Base-by-base conservation (phyloP, 129 eudicot genomes). In the Dittrichia graveolens region DNA sequence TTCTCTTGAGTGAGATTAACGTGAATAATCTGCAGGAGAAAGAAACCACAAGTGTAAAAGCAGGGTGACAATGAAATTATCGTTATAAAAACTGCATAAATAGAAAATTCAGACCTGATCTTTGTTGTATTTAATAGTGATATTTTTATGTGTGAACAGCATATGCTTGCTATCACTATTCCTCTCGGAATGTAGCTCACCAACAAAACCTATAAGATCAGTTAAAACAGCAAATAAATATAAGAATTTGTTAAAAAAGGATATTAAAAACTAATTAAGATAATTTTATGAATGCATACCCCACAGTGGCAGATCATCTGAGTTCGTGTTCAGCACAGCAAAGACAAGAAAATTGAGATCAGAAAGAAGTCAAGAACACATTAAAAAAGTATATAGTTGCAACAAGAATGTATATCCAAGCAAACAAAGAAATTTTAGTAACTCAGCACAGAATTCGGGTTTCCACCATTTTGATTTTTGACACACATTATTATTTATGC, bases 231-330 rank as follows among this genome's bases (percentile, higher is more conserved):
- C 14, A 16, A 9, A 65, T 69, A 74, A 79, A 72, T 39, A 45
- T 37, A 63, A 12, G 38, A 52, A 70, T 53, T 69, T 48, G 50
- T 45, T 31, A 46, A 48, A 37, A 49, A 38, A 15, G 31, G 14
- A 69, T 52, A 43, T 7, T 34, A 14, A 46, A 31, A 35, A 65
- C n/a, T 31, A 43, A 64, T 52, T 39, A 47, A 46, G 59, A 69
- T 5, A 53, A 56, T 35, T 67, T 55, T 47, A 58, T 37, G 9
- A 46, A 69, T 37, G 37, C 96, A 83, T 86, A 92, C 97, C 96
- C 97, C 97, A 92, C 48, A 92, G 74, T 61, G 90, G 96, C 67
- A 89, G 80, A 81, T 86, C 96, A 82, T 89, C 96, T 89, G 93
- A 69, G 76, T 75, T 67, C 19, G 68, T 12, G 50, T 52, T 68